Percentiles rank a stretch among this genome's conserved stretches.
phyloP scores from a whole-genome alignment of 1,284 basidiomycete species.

The Trichosporon sp. region DNA sequence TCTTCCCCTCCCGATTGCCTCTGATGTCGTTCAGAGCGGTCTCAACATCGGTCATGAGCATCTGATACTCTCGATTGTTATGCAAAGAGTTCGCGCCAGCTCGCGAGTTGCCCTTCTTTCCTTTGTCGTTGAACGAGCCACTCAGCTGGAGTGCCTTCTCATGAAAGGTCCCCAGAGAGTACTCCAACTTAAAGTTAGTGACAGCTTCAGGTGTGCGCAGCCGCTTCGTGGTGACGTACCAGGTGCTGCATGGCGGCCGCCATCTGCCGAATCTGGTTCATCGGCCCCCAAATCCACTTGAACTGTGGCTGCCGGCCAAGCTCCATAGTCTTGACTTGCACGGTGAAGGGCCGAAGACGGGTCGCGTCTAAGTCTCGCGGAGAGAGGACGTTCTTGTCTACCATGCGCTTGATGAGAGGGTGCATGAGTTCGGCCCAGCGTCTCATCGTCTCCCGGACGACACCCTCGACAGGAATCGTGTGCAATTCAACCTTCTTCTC shows the following conservation, averaged over 20 bases:
- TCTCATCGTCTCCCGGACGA: conserved; percentile 48
- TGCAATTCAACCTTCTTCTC: conserved; percentile 70
- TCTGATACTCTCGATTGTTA: conserved; percentile 53
- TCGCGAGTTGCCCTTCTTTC: conserved; percentile 50
- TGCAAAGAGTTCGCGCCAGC: conserved; percentile 40
- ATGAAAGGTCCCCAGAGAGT: conserved; percentile 77
- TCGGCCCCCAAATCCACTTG: conserved; percentile 40
- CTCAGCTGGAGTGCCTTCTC: conserved; percentile 60
- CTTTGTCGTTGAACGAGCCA: conserved; percentile 46
- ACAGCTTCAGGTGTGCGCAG: neutral
- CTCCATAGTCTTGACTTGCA: conserved; percentile 48
- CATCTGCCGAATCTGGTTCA: conserved; percentile 58
- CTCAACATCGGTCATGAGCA: conserved; percentile 52
- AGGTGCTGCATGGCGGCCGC: conserved; percentile 79
- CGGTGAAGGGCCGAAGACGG: conserved; percentile 46
- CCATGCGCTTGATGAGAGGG: conserved; percentile 50
- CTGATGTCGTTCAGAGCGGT: conserved; percentile 47
- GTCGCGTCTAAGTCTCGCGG: conserved; percentile 49
- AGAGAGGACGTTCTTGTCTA: conserved; percentile 46
- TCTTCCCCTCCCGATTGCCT: conserved; percentile 53
- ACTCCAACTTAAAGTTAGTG: conserved; percentile 66
- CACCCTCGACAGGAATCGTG: conserved; percentile 67
- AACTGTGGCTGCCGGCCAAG: conserved; percentile 37
- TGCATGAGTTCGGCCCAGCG: conserved; percentile 67
- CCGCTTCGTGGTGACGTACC: conserved; percentile 58